Conservation (phyloP, 257 asterid genomes). For the Rhazya stricta region DNA sequence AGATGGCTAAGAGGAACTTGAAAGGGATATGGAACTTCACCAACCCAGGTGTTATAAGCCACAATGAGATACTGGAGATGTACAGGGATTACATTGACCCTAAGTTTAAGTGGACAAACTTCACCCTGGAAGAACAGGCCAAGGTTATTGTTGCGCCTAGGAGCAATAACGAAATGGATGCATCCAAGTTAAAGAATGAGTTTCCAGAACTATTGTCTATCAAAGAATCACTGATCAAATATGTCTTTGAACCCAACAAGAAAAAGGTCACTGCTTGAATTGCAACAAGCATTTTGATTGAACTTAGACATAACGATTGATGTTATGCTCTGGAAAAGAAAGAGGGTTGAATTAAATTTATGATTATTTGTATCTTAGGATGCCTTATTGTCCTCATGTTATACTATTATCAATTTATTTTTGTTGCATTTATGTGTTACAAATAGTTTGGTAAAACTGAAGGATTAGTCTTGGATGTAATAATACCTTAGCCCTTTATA, state of each 20-base stretch:
- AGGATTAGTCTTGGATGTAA: not conserved
- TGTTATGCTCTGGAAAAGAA: not conserved
- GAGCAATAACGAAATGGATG: slow-evolving; percentile 27
- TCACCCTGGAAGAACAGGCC: slow-evolving; percentile 29
- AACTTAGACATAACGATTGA: not conserved
- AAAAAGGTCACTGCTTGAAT: slow-evolving; percentile 6
- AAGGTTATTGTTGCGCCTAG: slow-evolving; percentile 26
- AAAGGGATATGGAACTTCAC: slow-evolving; percentile 34
- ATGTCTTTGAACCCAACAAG: slow-evolving; percentile 30
- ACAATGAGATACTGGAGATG: slow-evolving; percentile 33
- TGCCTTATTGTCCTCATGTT: not conserved
- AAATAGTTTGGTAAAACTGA: not conserved
- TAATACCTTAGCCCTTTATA: not conserved
- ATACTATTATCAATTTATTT: not conserved
- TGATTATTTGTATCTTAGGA: not conserved
- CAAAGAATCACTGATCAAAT: slow-evolving; percentile 25
- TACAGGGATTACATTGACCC: slow-evolving; percentile 25
- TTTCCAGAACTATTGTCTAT: slow-evolving; percentile 25
- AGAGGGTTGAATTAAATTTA: not conserved
- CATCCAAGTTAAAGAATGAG: slow-evolving; percentile 25
- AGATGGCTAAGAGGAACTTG: slow-evolving; percentile 32
- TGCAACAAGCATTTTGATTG: not conserved
- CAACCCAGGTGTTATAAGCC: slow-evolving; percentile 28
- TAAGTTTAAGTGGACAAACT: slow-evolving; percentile 20
- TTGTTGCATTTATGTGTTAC: not conserved